Base-by-base conservation (phyloP, 202 grass and related monocot genomes). In the Schoenoplectus tabernaemontani region DNA sequence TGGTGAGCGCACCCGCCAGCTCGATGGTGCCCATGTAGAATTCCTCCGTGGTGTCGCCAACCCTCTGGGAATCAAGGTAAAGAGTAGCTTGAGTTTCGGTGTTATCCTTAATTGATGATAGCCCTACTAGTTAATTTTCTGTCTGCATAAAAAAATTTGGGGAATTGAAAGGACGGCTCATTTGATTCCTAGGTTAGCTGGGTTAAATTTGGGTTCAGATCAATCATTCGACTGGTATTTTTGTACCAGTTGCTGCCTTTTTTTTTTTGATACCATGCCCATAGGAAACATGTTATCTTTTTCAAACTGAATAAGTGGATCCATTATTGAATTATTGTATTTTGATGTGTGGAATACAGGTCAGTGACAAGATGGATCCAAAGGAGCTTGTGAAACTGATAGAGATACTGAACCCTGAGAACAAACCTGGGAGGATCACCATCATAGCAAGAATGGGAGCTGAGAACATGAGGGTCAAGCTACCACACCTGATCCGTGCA, bases 361-460 rank as follows among this genome's bases (percentile, higher is more conserved):
- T 91, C 74, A 97, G 93, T 9, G 91, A 97, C 61, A 97, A 97
- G 82, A 97, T 97, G 93, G 85, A 97, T 68, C 93, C 93, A 0
- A 86, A 56, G 80, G 91, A 97, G 64, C 85, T 97, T 83, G 93
- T 97, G 79, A 97, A 93, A 83, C 62, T 97, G 44, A 93, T 97
- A 53, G 93, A 97, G 79, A 97, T 97, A 83, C 76, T 97, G 44
- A 97, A 97, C 79, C 93, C 93, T 28, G 6, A 83, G 81, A 97
- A 97, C 93, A 97, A 97, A 77, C 85, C 93, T 7, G 93, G 93
- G 57, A 97, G 93, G 54, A 91, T 97, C 57, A 97, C 93, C 69
- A 93, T 97, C 81, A 97, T 97, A 86, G 85, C 93, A 30, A 97
- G 93, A 76, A 97, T 97, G 93, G 93, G 93, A 4, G 90, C 93